Evolutionary conservation across 768 basidiomycete species (phyloP), one percentile per base, ranked within the genome.

Genomic region (Russula sp.): DNA sequence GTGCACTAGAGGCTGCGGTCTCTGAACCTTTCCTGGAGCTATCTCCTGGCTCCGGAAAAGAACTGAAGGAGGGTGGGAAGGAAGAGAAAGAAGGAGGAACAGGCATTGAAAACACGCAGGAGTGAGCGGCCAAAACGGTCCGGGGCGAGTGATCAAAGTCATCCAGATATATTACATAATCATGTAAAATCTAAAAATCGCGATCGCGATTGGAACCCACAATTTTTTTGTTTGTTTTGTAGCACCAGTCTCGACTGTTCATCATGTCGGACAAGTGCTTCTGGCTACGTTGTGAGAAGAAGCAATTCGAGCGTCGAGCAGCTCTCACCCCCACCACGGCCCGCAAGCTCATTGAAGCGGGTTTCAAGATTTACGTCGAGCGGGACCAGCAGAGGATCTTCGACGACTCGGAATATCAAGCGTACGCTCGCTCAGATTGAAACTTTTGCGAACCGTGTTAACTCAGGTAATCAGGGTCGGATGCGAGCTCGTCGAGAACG

Each of bases 261-360:
- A n/a, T 51, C 58, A 87, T 87, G 85, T 70, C 84, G 55, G 44
- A 67, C 30, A 71, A 79, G 76, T 59, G 77, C 16, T 82, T 99
- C 70, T 99, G 96, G 96, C 84, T 99, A 49, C 88, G 97, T 69
- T 97, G 94, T 79, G 97, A 99, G 80, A 97, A 88, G 74, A 99
- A 98, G 76, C 83, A 86, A 67, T 94, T 95, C 68, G 97, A 99
- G 76, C 86, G 86, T 61, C 91, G 97, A 53, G 87, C 94, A 32
- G 95, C 95, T 9, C 80, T 98, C 67, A 96, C 94, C 13, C 97
- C 97, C 3, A 88, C 90, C 26, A 95, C 92, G 0, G 86, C 95
- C 69, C 92, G 90, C 76, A 83, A 81, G 68, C 84, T 98, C 65
- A 85, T 98, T 73, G 88, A 91, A 70, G 87, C 87, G 51, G 94